Evolutionary conservation across 805 yeast genomes (phyloP), one percentile per base, ranked within the genome.

Genomic region (Lipomyces sp.): DNA sequence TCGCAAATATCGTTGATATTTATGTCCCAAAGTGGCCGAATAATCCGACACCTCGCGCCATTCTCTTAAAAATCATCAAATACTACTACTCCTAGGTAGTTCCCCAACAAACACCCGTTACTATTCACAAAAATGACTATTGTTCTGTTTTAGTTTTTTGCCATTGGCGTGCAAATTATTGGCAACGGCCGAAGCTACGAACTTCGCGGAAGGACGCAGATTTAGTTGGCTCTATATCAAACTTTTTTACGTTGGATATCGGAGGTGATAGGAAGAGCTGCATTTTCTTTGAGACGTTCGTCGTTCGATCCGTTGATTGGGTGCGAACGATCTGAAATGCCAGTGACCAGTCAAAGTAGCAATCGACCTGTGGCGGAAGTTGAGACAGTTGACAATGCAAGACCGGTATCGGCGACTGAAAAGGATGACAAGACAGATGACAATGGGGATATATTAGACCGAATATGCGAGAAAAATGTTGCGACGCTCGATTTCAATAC

Each of bases 131-230:
- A n/a, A n/a, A 42, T 42, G 48, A 42, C n/a, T 2, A 42, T 42
- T 18, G 7, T 42, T 42, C 24, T 24, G 48, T 42, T 42, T 42
- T 42, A 42, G 48, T 15, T 42, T 15, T 7, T 42, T 13, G 48
- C n/a, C 48, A 42, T 42, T 42, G 7, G 48, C 48, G 15, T 42
- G 15, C 48, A 42, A 42, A 24, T 42, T 42, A 13, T 42, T 42
- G 48, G 48, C 48, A 42, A n/a, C 48, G 48, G 48, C 48, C 48
- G 48, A 42, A 42, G 48, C 48, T 42, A n/a, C 24, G 8, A 42
- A 42, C 48, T 7, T 42, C 48, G n/a, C 48, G 48, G 24, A 42
- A 42, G 18, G 7, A 3, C 29, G 18, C 48, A 24, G 48, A 15
- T 15, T 42, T 42, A 11, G 48, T 15, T 42, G 48, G 48, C 48